These are phyloP conservation scores for Vanrija humicola DNA, from an alignment of 1,284 basidiomycete genomes.

Conservation along the genomic window DNA sequence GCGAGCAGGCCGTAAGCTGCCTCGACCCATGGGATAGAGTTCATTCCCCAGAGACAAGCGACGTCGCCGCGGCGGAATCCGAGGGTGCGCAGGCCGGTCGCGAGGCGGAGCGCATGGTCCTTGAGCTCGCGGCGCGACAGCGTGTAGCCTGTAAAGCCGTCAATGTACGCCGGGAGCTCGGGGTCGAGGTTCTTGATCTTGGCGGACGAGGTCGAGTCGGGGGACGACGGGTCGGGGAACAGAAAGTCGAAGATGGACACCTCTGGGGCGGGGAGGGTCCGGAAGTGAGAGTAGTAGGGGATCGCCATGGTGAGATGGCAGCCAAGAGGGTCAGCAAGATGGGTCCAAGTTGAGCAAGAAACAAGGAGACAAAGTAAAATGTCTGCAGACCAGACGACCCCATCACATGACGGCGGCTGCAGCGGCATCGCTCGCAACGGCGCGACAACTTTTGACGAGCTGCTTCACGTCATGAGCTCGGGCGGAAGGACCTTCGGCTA, in stretches of 20 bases:
- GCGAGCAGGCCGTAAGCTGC: slow-evolving; percentile 56
- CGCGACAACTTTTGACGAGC: too few species aligned
- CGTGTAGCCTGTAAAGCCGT: slow-evolving; percentile 58
- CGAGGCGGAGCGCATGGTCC: slow-evolving; percentile 58
- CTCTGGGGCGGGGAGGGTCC: neutral
- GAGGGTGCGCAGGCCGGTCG: slow-evolving; percentile 52
- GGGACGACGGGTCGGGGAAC: slow-evolving; percentile 1
- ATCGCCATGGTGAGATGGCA: too few species aligned
- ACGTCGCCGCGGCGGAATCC: slow-evolving; percentile 34
- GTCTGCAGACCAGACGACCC: too few species aligned
- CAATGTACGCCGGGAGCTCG: slow-evolving; percentile 53
- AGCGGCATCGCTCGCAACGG: too few species aligned
- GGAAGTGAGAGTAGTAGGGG: too few species aligned
- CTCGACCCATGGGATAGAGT: slow-evolving; percentile 62
- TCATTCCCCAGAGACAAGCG: slow-evolving; percentile 49
- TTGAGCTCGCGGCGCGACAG: slow-evolving; percentile 60
- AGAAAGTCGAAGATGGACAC: slow-evolving; percentile 8
- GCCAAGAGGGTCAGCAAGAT: too few species aligned
- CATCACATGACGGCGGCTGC: too few species aligned
- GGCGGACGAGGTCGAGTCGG: slow-evolving; percentile 4
- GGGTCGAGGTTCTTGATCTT: slow-evolving; percentile 28
- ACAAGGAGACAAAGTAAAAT: too few species aligned
- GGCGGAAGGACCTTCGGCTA: too few species aligned
- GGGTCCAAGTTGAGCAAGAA: too few species aligned
- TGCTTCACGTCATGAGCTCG: too few species aligned